These are phyloP conservation scores for Huntiella bhutanensis DNA, from an alignment of 2,329 filamentous ascomycete genomes.

Conservation along the genomic window DNA sequence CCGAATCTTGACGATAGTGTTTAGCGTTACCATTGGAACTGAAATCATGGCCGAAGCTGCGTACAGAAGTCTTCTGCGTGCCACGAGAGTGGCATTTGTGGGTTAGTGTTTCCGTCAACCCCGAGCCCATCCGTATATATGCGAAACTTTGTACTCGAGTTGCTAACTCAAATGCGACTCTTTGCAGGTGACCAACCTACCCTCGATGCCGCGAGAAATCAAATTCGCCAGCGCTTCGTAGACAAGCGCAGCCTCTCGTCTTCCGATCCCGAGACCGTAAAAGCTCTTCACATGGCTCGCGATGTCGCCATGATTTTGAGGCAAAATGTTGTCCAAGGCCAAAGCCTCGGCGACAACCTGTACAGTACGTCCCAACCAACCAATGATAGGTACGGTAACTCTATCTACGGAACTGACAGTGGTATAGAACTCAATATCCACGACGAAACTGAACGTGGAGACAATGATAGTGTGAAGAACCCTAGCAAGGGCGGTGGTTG, in stretches of 20 bases:
- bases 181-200: slow-evolving; percentile 47
- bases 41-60: slow-evolving; percentile 47
- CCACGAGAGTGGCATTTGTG: slow-evolving; percentile 64
- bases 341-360: slow-evolving; percentile 28
- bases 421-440: slow-evolving; percentile 65
- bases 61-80: slow-evolving; percentile 66
- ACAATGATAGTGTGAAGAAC: slow-evolving; percentile 72
- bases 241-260: slow-evolving; percentile 40
- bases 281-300: slow-evolving; percentile 58
- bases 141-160: not conserved
- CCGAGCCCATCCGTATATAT: not conserved
- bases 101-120: slow-evolving; percentile 29
- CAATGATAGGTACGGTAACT: not conserved
- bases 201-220: slow-evolving; percentile 48
- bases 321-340: slow-evolving; percentile 77
- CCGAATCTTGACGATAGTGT: not conserved
- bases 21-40: not conserved
- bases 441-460: slow-evolving; percentile 72
- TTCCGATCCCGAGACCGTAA: slow-evolving; percentile 36
- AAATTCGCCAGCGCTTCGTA: slow-evolving; percentile 59
- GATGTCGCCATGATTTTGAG: slow-evolving; percentile 64
- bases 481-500: not conserved
- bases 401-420: not conserved
- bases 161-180: no score
- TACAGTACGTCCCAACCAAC: slow-evolving; percentile 35